Evolutionary conservation across 495 filamentous ascomycete species (phyloP).

Genomic region (Penicillium fimorum): DNA sequence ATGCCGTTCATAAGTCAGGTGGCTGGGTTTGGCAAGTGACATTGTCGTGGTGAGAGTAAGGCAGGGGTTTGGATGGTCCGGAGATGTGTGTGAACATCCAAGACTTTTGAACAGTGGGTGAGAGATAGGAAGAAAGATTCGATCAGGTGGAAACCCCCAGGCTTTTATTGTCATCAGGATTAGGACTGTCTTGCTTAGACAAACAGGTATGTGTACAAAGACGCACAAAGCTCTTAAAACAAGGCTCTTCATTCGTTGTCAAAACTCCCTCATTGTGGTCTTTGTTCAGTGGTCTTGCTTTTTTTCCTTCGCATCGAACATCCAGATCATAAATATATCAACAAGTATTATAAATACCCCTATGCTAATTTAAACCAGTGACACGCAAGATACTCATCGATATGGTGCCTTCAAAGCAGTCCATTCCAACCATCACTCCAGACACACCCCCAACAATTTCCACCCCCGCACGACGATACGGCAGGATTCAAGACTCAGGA

Average conservation of each 20-base stretch:
- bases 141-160: background rate
- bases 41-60: background rate
- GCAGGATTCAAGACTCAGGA: background rate
- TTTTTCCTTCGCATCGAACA: background rate
- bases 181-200: background rate
- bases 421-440: background rate
- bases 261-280: background rate
- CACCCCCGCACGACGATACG: background rate
- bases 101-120: background rate
- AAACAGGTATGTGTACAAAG: background rate
- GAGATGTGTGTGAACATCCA: background rate
- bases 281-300: background rate
- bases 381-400: background rate
- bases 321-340: background rate
- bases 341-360: background rate
- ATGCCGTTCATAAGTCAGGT: background rate
- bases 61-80: background rate
- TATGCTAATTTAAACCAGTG: background rate
- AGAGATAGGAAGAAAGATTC: background rate
- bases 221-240: background rate
- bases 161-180: background rate
- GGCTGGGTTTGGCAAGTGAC: background rate
- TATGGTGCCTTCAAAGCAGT: background rate
- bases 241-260: background rate
- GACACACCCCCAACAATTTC: background rate